Evolutionary conservation across 768 basidiomycete species (phyloP).

Genomic region (Russula virescens): DNA sequence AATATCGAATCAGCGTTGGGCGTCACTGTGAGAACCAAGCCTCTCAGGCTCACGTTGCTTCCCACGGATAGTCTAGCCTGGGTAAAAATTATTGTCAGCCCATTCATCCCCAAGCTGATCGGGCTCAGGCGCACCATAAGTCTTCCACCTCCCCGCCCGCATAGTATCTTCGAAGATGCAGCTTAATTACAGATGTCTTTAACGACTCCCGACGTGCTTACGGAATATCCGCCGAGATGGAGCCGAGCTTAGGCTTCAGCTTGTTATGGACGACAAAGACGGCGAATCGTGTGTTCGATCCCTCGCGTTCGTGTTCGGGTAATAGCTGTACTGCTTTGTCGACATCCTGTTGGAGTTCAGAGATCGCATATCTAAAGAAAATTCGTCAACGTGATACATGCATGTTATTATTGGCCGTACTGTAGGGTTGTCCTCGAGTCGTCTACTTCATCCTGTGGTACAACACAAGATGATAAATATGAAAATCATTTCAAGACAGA

Average conservation of each 20-base stretch:
- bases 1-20: slow-evolving; percentile 16
- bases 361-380: slow-evolving; percentile 69
- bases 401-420: slow-evolving; percentile 39
- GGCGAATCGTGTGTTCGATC: slow-evolving; percentile 68
- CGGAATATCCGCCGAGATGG: slow-evolving; percentile 62
- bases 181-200: slow-evolving; percentile 1
- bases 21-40: slow-evolving; percentile 1
- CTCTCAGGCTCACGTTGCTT: slow-evolving; percentile 64
- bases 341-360: slow-evolving; percentile 87
- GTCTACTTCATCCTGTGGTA: slow-evolving; percentile 72
- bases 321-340: slow-evolving; percentile 57
- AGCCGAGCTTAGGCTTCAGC: slow-evolving; percentile 75
- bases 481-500: not conserved
- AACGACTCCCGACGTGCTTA: slow-evolving; percentile 34
- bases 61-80: slow-evolving; percentile 86
- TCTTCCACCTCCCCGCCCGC: slow-evolving; percentile 70
- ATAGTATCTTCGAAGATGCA: slow-evolving; percentile 53
- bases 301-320: slow-evolving; percentile 71
- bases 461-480: slow-evolving; percentile 21
- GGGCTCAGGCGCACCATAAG: slow-evolving; percentile 52
- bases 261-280: slow-evolving; percentile 97
- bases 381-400: not conserved
- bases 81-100: slow-evolving; percentile 14
- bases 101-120: slow-evolving; percentile 10
- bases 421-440: slow-evolving; percentile 85